A percentile compares a stretch with the other conserved stretches of the same genome.
Conservation (phyloP, 257 asterid genomes). For the Avicennia marina region DNA sequence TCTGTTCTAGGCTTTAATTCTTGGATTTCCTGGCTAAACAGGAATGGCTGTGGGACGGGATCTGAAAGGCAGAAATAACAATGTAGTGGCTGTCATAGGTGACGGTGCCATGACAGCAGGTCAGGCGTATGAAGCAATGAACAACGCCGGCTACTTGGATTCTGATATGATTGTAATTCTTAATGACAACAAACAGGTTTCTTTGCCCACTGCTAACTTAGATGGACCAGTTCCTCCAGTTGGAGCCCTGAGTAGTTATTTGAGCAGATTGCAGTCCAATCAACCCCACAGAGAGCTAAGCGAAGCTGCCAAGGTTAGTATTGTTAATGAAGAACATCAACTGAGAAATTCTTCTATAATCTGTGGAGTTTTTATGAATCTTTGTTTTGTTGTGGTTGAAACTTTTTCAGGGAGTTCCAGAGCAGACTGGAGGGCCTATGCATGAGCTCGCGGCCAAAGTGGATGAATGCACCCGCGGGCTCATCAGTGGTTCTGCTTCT, state of each 20-base stretch:
- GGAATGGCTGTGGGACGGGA: conserved; percentile 99
- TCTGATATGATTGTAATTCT: conserved; percentile 96
- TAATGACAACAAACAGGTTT: conserved; percentile 94
- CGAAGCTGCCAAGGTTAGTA: no score
- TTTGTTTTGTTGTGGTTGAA: conserved; percentile 73
- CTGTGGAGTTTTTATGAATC: no score
- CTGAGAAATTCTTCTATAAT: no score
- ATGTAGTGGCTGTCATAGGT: conserved; percentile 83
- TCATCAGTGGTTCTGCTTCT: conserved; percentile 91
- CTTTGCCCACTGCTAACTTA: conserved; percentile 85
- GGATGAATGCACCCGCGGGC: conserved; percentile 93
- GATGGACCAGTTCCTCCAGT: conserved; percentile 85
- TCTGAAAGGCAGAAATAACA: conserved; percentile 65
- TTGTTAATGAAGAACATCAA: no score
- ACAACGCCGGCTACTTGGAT: conserved; percentile 91
- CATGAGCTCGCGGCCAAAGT: conserved; percentile 94
- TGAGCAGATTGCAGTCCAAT: no score
- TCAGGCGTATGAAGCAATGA: conserved; percentile 97
- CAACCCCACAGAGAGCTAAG: no score
- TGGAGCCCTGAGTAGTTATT: no score
- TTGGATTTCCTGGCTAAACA: conserved; percentile 14
- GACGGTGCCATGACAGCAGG: conserved; percentile 99
- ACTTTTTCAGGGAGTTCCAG: conserved; percentile 78
- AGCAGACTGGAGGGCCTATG: conserved; percentile 93
- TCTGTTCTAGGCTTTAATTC: background rate